Base-by-base conservation (phyloP, 192 early-diverging fungal genomes). In the Oehlia diaphana region DNA sequence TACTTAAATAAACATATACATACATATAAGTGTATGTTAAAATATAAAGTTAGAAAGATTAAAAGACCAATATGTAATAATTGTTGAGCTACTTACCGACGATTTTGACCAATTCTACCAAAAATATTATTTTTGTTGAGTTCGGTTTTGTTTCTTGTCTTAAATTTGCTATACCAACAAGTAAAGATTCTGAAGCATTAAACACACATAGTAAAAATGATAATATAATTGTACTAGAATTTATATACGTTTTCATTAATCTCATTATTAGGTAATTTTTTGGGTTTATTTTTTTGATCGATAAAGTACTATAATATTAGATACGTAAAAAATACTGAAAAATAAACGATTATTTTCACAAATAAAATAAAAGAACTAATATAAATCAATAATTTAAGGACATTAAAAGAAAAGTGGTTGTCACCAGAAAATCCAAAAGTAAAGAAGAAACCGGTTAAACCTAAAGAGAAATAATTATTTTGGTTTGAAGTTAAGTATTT, bases 181-280 rank as follows among this genome's bases (percentile, higher is more conserved):
- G 63, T 53, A 84, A 77, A 13, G 84, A 84, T 66, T 84, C 84
- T 4, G 84, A 84, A 9, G 84, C 82, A 31, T 82, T 77, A 19
- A 84, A 84, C 72, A 84, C 76, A 67, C 84, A 84, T 62, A 84
- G 67, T 12, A 84, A 74, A 61, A 84, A 84, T 21, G 81, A 81
- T 3, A 84, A 72, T 10, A 82, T 6, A 49, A 84, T 78, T 3
- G 84, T 84, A 39, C 70, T 42, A 67, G 26, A 67, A 13, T 31
- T 67, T 21, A 53, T 53, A 19, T 53, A 53, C 0, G 16, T 53
- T 19, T 53, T 53, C 16, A 53, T 16, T 4, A 16, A 53, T 19
- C 53, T 19, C 53, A 58, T 58, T 16, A 7, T 58, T 21, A 58
- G 12, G 6, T 19, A 31, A 31, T 19, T 16, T 16, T 50, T 16